Percentiles rank a stretch among this genome's conserved stretches.
Evolutionary conservation across 441 rosid genomes (phyloP).

Genomic region (Biscutella auriculata): DNA sequence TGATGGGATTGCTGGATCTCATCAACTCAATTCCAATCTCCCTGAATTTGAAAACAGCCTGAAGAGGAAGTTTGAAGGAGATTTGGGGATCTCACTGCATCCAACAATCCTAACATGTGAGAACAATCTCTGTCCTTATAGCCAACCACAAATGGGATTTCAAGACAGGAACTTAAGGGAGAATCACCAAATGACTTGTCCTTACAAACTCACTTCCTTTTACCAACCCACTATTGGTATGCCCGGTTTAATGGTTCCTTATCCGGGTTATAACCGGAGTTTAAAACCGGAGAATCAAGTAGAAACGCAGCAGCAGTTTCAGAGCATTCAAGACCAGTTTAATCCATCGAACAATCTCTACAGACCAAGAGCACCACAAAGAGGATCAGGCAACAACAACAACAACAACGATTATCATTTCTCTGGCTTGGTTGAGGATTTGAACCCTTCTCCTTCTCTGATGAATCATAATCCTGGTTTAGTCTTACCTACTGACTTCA

Average conservation of each 20-base stretch:
- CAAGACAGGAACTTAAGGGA: conserved; percentile 15
- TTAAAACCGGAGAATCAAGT: too few relatives aligned
- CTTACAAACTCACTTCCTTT: background rate
- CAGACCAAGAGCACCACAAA: background rate
- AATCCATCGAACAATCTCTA: background rate
- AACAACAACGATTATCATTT: too few relatives aligned
- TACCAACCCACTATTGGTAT: conserved; percentile 8
- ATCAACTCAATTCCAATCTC: background rate
- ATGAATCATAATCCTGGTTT: conserved; percentile 8
- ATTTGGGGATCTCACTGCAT: background rate
- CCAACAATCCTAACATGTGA: conserved; percentile 12
- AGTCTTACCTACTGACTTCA: background rate
- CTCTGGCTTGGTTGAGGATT: background rate
- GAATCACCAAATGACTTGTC: conserved; percentile 17
- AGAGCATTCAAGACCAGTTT: background rate
- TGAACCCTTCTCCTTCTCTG: background rate
- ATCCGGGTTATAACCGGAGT: conserved; percentile 4
- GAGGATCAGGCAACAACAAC: conserved; percentile 2
- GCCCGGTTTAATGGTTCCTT: background rate
- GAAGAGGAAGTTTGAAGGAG: conserved; percentile 18
- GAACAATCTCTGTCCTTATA: conserved; percentile 17
- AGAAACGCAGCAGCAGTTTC: conserved; percentile 2
- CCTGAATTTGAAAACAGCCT: background rate
- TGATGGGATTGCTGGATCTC: background rate
- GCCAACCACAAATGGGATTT: conserved; percentile 17